Evolutionary conservation across 495 filamentous ascomycete genomes (phyloP).

Genomic region (Acidomyces sp.): DNA sequence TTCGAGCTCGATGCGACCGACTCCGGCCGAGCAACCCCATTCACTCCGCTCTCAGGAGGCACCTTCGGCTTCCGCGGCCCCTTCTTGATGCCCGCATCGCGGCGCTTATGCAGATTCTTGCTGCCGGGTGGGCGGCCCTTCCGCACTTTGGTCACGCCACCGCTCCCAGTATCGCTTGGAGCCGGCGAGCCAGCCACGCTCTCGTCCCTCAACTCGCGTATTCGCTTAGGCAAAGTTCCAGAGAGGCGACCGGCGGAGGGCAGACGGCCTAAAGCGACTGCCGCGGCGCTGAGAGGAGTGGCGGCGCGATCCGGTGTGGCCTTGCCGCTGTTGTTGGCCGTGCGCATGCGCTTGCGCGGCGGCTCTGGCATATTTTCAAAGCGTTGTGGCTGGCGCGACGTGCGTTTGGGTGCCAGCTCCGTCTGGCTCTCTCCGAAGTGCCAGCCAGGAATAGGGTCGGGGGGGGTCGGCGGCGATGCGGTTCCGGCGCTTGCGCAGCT

Average conservation of each 20-base stretch:
- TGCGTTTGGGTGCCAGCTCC: conserved; percentile 7
- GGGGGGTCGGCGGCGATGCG: conserved; percentile 18
- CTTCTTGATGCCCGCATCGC: conserved; percentile 30
- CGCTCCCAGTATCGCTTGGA: not conserved
- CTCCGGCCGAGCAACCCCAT: too few species aligned
- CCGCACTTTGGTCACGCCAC: conserved; percentile 3
- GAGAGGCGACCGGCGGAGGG: conserved; percentile 5
- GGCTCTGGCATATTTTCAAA: conserved; percentile 11
- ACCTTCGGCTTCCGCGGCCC: conserved; percentile 23
- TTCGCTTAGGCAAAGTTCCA: conserved; percentile 19
- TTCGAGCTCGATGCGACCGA: too few species aligned
- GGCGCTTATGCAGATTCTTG: conserved; percentile 24
- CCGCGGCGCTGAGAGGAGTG: conserved; percentile 2
- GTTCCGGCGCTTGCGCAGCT: conserved; percentile 26
- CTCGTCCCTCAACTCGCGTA: conserved; percentile 27
- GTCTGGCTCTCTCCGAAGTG: conserved; percentile 20
- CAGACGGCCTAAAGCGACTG: not conserved
- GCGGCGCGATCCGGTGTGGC: conserved; percentile 7
- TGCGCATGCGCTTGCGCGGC: conserved; percentile 12
- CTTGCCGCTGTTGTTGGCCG: not conserved
- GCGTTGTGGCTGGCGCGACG: conserved; percentile 10
- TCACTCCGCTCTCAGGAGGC: too few species aligned
- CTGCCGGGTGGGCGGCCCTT: conserved; percentile 28
- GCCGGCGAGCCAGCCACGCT: conserved; percentile 13
- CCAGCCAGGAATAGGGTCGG: conserved; percentile 14